Evolutionary conservation across 352 stramenopile species (phyloP), one percentile per base, ranked within the genome.

Genomic region (Phytophthora sojae): DNA sequence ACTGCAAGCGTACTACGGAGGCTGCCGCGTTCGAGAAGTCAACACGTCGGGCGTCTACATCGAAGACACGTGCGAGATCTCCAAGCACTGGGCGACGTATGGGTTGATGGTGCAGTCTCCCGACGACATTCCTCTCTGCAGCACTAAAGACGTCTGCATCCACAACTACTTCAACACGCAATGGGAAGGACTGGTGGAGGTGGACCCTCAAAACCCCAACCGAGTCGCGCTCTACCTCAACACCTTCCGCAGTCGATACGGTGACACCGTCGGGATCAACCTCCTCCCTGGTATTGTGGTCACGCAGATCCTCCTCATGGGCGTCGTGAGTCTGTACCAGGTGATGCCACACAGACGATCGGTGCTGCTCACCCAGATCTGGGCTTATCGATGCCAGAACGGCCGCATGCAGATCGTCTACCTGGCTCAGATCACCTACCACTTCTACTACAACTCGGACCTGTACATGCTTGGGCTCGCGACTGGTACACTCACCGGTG

Each of bases 361-460:
- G 1, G 67, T 65, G 44, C 59, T 73, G 17, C 52, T 76, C 0
- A 76, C 69, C 3, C 69, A 76, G 51, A 76, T 76, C 19, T 76
- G 64, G 63, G 58, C 64, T 6, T 77, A 77, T 23, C 54, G 60
- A 6, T 77, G 64, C 45, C 69, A 77, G 35, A 73, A 61, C 9
- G 69, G 69, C 1, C 63, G 54, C 4, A 64, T 69, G 55, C 64
- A 77, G 35, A 21, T 69, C 5, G 39, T 65, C 6, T 76, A 76
- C n/a, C 55, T 69, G 1, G 49, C 42, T 7, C 69, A 76, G 32
- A 66, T 73, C 14, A 57, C 54, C 6, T 76, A 72, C 44, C 69
- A 76, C 35, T 29, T 76, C 19, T 25, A 53, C 32, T 64, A 59
- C 19, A 62, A 68, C 32, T 76, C 64, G 29, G 58, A 69, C 12